Conservation (phyloP, 2,329 filamentous ascomycete genomes). For the Dendrostoma leiphaemia region DNA sequence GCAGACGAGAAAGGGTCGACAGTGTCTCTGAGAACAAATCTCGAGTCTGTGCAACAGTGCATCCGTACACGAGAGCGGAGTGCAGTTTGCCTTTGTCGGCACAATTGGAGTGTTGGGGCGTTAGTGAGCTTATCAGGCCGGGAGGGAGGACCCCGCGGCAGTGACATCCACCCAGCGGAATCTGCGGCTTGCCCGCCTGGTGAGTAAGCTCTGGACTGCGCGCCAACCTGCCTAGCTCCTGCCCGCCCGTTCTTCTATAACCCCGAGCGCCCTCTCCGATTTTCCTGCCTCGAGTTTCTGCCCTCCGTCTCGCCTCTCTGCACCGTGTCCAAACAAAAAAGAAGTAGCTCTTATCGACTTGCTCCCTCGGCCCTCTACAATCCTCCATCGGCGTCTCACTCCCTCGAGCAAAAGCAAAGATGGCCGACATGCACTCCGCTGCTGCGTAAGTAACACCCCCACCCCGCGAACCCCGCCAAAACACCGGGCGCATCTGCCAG, state of each 20-base stretch:
- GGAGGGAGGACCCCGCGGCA: conserved; percentile 11
- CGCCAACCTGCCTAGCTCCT: conserved; percentile 7
- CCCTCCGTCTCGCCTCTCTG: neutral
- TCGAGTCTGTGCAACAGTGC: too few relatives aligned
- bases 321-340: conserved; percentile 10
- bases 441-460: conserved; percentile 29
- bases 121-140: neutral
- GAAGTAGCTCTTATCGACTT: neutral
- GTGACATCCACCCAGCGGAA: conserved; percentile 3
- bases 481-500: neutral
- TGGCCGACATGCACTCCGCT: conserved; percentile 28
- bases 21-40: too few relatives aligned
- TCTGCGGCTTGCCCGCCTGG: too few relatives aligned
- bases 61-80: too few relatives aligned
- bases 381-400: neutral
- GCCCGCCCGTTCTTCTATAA: conserved; percentile 9
- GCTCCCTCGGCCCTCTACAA: conserved; percentile 4
- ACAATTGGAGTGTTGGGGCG: neutral
- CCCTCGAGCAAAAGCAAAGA: conserved; percentile 24
- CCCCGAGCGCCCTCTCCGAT: conserved; percentile 14
- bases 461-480: conserved; percentile 17
- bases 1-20: too few relatives aligned
- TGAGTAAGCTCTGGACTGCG: conserved; percentile 17
- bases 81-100: neutral
- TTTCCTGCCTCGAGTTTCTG: conserved; percentile 11